phyloP scores from a whole-genome alignment of 768 basidiomycete species.

The Mycena albidolilacea region DNA sequence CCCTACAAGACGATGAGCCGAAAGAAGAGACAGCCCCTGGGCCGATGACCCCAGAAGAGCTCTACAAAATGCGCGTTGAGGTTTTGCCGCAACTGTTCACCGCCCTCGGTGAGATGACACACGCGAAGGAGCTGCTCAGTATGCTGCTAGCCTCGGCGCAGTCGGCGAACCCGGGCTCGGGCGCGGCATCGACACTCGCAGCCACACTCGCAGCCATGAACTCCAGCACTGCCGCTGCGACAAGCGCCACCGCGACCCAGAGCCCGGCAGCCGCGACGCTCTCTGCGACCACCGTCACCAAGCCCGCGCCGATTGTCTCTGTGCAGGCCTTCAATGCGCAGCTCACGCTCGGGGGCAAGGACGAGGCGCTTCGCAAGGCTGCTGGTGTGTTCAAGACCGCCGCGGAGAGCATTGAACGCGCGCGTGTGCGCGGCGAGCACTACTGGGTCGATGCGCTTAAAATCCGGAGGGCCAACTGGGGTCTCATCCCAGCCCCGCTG shows the following conservation, averaged over 20 bases:
- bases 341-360: constrained; percentile 83
- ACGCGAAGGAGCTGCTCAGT: constrained; percentile 79
- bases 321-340: constrained; percentile 83
- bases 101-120: constrained; percentile 85
- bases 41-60: constrained; percentile 81
- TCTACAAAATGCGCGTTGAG: constrained; percentile 81
- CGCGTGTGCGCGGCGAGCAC: constrained; percentile 72
- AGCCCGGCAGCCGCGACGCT: constrained; percentile 46
- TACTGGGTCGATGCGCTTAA: constrained; percentile 90
- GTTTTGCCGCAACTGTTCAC: constrained; percentile 79
- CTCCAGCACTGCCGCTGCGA: not conserved
- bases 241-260: not conserved
- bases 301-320: constrained; percentile 75
- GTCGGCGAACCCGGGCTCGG: constrained; percentile 50
- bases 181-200: not conserved
- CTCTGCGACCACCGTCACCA: constrained; percentile 75
- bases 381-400: constrained; percentile 79
- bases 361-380: constrained; percentile 83
- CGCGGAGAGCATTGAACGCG: constrained; percentile 77
- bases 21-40: constrained; percentile 49
- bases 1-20: constrained; percentile 47
- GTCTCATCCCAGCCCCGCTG: constrained; percentile 83
- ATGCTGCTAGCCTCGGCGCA: constrained; percentile 63
- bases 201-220: constrained; percentile 1
- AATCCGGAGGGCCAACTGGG: constrained; percentile 85